Conservation (phyloP, 2,329 filamentous ascomycete species). For the Emmonsiellopsis sp. region DNA sequence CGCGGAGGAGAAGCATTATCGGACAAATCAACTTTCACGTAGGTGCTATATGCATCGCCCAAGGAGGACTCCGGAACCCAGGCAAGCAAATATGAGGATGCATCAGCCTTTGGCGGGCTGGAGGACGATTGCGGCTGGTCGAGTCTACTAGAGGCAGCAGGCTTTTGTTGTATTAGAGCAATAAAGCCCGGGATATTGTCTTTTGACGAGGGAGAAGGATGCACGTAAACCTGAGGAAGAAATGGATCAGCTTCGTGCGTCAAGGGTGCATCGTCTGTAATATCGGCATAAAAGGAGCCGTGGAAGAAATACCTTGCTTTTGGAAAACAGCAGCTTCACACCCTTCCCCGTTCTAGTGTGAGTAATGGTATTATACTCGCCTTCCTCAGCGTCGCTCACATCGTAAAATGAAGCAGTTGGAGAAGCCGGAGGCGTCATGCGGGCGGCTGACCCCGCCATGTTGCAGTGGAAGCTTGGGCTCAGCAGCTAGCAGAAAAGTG, state of each 20-base stretch:
- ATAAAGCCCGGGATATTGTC: constrained; percentile 95
- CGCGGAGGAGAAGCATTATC: constrained; percentile 71
- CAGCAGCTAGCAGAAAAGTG: not conserved
- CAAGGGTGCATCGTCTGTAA: not conserved
- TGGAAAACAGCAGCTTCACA: constrained; percentile 88
- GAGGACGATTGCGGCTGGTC: constrained; percentile 31
- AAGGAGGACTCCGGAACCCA: constrained; percentile 89
- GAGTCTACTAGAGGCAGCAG: constrained; percentile 21
- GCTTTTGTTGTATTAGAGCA: constrained; percentile 84
- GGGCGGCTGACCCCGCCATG: constrained; percentile 23
- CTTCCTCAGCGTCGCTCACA: constrained; percentile 91
- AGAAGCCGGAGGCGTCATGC: constrained; percentile 46
- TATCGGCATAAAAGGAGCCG: not conserved
- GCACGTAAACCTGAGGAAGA: constrained; percentile 74
- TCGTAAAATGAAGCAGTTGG: constrained; percentile 87
- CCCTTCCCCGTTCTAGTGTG: constrained; percentile 63
- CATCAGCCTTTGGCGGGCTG: constrained; percentile 34
- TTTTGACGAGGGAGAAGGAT: constrained; percentile 83
- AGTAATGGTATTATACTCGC: constrained; percentile 87
- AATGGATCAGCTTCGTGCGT: not conserved
- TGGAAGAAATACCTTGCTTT: constrained; percentile 67
- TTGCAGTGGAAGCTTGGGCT: not conserved
- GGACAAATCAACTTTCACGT: constrained; percentile 91
- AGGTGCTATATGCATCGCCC: constrained; percentile 75
- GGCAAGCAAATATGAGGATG: constrained; percentile 72